Percentiles rank a stretch among this genome's conserved stretches.
These are phyloP conservation scores for Firmiana major DNA, from an alignment of 345 rosid species.

Conservation along the genomic window DNA sequence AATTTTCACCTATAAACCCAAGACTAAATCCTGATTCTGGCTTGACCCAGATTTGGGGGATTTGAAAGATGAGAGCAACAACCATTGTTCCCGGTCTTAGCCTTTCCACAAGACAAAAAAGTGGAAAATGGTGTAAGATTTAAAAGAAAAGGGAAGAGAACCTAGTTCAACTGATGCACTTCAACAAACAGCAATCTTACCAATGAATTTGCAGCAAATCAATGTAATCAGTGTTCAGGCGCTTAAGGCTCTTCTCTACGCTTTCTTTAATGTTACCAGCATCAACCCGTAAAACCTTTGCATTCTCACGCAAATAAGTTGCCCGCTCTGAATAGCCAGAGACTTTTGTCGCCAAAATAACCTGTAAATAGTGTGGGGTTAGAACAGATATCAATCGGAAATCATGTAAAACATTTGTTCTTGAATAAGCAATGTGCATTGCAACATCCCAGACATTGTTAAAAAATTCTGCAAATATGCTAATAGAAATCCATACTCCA, in stretches of 20 bases:
- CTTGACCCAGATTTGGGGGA: not conserved
- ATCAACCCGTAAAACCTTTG: slow-evolving; percentile 65
- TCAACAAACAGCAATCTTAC: slow-evolving; percentile 28
- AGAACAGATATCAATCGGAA: slow-evolving; percentile 1
- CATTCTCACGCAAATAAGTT: slow-evolving; percentile 55
- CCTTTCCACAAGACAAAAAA: not conserved
- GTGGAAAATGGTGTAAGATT: not conserved
- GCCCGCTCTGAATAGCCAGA: slow-evolving; percentile 72
- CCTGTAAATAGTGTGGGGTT: slow-evolving; percentile 35
- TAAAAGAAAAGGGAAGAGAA: not conserved
- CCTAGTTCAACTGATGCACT: not conserved
- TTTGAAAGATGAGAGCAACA: not conserved
- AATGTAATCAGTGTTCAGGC: slow-evolving; percentile 85
- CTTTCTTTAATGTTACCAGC: slow-evolving; percentile 88
- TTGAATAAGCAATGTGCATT: not conserved
- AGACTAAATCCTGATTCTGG: not conserved
- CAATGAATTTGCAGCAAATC: slow-evolving; percentile 95
- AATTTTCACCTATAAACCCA: not conserved
- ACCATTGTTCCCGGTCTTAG: not conserved
- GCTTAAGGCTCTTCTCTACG: slow-evolving; percentile 90
- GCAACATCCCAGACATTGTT: not conserved
- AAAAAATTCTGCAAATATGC: not conserved
- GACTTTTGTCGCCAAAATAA: slow-evolving; percentile 91
- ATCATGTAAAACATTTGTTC: not conserved
- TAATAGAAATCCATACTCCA: not conserved